Evolutionary conservation across 2,329 filamentous ascomycete genomes (phyloP), one percentile per base, ranked within the genome.

Genomic region (Xylaria sp.): DNA sequence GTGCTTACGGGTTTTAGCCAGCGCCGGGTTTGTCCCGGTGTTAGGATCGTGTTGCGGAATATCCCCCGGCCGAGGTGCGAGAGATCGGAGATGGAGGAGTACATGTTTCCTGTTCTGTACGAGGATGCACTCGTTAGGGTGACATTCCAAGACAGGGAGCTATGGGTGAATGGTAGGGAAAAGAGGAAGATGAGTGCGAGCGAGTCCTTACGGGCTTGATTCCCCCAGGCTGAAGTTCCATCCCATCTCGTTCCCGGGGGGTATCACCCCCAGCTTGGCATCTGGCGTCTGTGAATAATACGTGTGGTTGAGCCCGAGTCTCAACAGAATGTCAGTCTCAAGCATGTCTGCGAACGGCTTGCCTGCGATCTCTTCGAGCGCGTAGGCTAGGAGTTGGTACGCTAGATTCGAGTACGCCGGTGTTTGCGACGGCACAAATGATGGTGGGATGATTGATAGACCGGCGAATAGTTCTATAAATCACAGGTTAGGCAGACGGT

Each of bases 1-100:
- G 78, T 72, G 2, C 74, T 68, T 0, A 68, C 65, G 0, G 81
- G 80, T 53, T 80, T 80, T 19, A 83, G 71, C 80, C 80, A 82
- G 35, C 78, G 73, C n/a, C 77, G 74, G 0, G 80, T 82, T 14
- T 73, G 65, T 2, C 71, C 64, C 0, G 73, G 67, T 0, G 74
- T 62, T 0, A 82, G 67, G 1, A 82, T 69, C 0, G 73, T 73
- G 17, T 75, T 77, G 9, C 69, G 69, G 19, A 82, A 72, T 63
- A 83, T 80, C 21, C 77, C 75, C 2, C 76, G 77, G n/a, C 79
- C 79, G n/a, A 82, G 70, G 5, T 69, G 66, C 0, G 77, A 74
- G 55, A 83, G 70, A 69, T 83, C 81, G 4, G 71, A 70, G 1
- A 75, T 67, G 0, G 78, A 80, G 15, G 80, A 78, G 72, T 78